A percentile compares a stretch with the other conserved stretches of the same genome.
These are phyloP conservation scores for Discostella pseudostelligera DNA, from an alignment of 108 stramenopile genomes.

Conservation along the genomic window DNA sequence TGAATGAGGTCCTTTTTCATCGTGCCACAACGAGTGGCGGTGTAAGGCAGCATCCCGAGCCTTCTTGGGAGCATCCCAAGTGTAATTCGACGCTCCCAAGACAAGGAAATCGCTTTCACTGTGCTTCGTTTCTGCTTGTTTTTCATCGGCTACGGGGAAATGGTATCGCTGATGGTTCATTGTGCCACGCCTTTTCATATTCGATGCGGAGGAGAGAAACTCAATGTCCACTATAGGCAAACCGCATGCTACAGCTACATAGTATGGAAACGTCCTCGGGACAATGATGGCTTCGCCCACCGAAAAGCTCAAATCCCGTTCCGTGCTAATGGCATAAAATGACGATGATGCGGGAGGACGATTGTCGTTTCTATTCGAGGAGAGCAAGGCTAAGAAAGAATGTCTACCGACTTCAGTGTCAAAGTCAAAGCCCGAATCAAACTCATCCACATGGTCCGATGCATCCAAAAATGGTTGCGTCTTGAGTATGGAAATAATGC, in stretches of 20 bases:
- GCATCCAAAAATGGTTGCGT: slow-evolving; percentile 1
- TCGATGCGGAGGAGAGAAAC: slow-evolving; percentile 27
- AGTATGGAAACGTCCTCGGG: slow-evolving; percentile 44
- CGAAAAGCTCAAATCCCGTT: slow-evolving; percentile 27
- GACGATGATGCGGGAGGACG: slow-evolving; percentile 18
- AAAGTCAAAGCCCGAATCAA: slow-evolving; percentile 38
- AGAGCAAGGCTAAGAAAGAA: slow-evolving; percentile 20
- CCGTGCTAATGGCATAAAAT: slow-evolving; percentile 38
- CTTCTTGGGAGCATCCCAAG: slow-evolving; percentile 45
- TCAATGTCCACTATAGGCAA: slow-evolving; percentile 39
- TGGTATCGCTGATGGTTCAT: slow-evolving; percentile 15
- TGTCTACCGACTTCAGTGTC: slow-evolving; percentile 25
- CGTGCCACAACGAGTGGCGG: slow-evolving; percentile 22
- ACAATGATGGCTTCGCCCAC: slow-evolving; percentile 42
- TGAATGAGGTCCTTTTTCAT: slow-evolving; percentile 5
- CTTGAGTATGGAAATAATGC: slow-evolving; percentile 26
- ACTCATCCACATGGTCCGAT: slow-evolving; percentile 13
- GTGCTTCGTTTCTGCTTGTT: not conserved
- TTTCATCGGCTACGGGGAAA: slow-evolving; percentile 12
- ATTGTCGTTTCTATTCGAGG: slow-evolving; percentile 10
- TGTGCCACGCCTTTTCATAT: slow-evolving; percentile 1
- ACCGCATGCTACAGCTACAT: slow-evolving; percentile 49
- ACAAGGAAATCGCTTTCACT: slow-evolving; percentile 21
- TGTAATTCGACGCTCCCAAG: slow-evolving; percentile 39
- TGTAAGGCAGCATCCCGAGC: slow-evolving; percentile 19